Evolutionary conservation across 495 filamentous ascomycete genomes (phyloP).

Genomic region (Aspergillus carlsbadensis): DNA sequence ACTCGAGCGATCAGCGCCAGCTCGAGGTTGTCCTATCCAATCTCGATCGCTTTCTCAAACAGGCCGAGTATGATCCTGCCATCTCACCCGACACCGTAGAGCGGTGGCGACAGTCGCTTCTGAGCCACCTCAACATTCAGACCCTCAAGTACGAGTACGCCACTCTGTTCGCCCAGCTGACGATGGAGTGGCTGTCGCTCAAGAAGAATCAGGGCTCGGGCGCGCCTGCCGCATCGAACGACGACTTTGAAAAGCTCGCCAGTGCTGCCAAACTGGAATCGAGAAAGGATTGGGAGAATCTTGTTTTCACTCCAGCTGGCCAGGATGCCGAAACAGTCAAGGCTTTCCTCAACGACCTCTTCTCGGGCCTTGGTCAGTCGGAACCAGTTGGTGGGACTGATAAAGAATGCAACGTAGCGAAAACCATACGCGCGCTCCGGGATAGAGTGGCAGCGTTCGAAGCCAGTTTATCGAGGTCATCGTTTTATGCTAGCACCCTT

Average conservation of each 20-base stretch:
- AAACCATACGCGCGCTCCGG: constrained; percentile 5
- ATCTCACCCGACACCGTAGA: constrained; percentile 11
- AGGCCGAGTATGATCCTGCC: constrained; percentile 15
- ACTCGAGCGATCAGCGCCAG: background rate
- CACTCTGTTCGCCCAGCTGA: constrained; percentile 15
- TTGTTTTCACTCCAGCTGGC: constrained; percentile 4
- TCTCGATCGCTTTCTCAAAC: constrained; percentile 15
- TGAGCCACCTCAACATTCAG: constrained; percentile 11
- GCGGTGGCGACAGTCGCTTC: constrained; percentile 9
- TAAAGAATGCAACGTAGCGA: background rate
- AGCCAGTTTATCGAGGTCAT: background rate
- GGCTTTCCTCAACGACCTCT: constrained; percentile 8
- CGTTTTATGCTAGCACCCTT: background rate
- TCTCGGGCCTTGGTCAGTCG: background rate
- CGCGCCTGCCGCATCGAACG: background rate
- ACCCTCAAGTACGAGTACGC: constrained; percentile 19
- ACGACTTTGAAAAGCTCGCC: constrained; percentile 5
- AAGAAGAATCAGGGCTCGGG: constrained; percentile 1
- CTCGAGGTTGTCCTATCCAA: constrained; percentile 5
- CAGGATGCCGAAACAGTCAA: background rate
- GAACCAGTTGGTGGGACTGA: background rate
- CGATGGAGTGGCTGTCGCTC: constrained; percentile 16
- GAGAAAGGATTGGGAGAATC: constrained; percentile 12
- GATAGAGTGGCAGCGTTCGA: constrained; percentile 5
- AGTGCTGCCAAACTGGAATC: constrained; percentile 4